A percentile compares a stretch with the other conserved stretches of the same genome.
phyloP scores from a whole-genome alignment of 1,284 basidiomycete genomes.

The Ceratobasidium sp. region DNA sequence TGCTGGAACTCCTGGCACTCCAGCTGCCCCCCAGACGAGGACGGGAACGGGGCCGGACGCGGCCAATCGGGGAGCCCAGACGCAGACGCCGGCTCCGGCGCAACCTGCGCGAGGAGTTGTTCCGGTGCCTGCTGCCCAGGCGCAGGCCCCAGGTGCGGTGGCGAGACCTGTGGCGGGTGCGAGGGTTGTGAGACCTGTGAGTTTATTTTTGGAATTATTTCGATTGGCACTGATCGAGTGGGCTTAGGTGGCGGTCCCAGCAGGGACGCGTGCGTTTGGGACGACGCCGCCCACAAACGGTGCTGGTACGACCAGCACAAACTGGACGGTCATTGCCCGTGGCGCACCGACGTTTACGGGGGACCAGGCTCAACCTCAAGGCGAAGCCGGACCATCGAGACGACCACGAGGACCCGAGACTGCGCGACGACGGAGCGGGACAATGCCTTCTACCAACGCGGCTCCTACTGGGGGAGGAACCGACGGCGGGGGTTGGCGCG shows the following conservation, averaged over 20 bases:
- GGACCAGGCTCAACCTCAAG: background rate
- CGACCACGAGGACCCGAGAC: slow-evolving; percentile 31
- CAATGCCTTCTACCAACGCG: slow-evolving; percentile 14
- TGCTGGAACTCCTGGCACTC: background rate
- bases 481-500: background rate
- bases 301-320: background rate
- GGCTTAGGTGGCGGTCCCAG: background rate
- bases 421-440: slow-evolving; percentile 8
- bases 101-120: background rate
- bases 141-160: background rate
- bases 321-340: background rate
- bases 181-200: slow-evolving; percentile 14
- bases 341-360: background rate
- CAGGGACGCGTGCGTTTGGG: background rate
- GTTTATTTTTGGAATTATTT: background rate
- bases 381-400: slow-evolving; percentile 30
- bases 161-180: background rate
- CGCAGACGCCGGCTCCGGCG: background rate
- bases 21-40: background rate
- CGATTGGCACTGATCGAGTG: background rate
- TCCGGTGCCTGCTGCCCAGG: background rate
- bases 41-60: no score
- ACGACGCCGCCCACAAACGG: background rate
- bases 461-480: background rate
- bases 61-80: no score